Percentiles rank a stretch among this genome's conserved stretches.
Evolutionary conservation across 2,329 filamentous ascomycete species (phyloP).

Genomic region (Penicillium sp.): DNA sequence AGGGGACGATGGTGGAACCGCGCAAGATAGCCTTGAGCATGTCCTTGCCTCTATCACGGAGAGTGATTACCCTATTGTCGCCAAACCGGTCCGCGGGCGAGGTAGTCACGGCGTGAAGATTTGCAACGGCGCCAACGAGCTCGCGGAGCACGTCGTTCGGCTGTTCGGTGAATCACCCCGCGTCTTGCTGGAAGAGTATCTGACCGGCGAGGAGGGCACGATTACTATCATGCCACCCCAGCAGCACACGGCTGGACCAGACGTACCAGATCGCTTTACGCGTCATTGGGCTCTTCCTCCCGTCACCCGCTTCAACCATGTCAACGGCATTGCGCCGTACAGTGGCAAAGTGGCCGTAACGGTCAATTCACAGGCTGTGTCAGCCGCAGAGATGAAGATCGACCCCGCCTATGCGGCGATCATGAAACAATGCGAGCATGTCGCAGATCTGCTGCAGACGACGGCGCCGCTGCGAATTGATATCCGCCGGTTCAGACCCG

Average conservation of each 20-base stretch:
- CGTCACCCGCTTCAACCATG: conserved; percentile 50
- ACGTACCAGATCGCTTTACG: neutral
- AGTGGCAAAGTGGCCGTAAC: conserved; percentile 50
- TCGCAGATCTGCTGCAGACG: conserved; percentile 40
- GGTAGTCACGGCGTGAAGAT: conserved; percentile 53
- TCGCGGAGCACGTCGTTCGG: conserved; percentile 33
- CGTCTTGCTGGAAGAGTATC: conserved; percentile 51
- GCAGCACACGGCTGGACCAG: too few relatives aligned
- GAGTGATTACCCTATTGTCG: conserved; percentile 43
- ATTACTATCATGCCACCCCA: conserved; percentile 54
- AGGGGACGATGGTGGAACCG: neutral
- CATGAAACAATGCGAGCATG: conserved; percentile 41
- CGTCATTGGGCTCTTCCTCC: conserved; percentile 48
- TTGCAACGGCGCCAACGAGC: conserved; percentile 34
- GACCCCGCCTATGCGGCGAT: conserved; percentile 36
- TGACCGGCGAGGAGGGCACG: conserved; percentile 51
- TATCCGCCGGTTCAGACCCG: conserved; percentile 40
- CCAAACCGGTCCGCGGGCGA: conserved; percentile 50
- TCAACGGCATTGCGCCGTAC: conserved; percentile 50
- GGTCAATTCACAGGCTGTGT: conserved; percentile 46
- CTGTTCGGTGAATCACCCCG: conserved; percentile 39
- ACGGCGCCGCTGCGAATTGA: conserved; percentile 51
- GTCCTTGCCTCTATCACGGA: conserved; percentile 15
- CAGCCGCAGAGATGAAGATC: conserved; percentile 27
- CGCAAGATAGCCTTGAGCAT: conserved; percentile 1